Evolutionary conservation across 176 grass and related monocot species (phyloP).

Genomic region (Oryza longistaminata): DNA sequence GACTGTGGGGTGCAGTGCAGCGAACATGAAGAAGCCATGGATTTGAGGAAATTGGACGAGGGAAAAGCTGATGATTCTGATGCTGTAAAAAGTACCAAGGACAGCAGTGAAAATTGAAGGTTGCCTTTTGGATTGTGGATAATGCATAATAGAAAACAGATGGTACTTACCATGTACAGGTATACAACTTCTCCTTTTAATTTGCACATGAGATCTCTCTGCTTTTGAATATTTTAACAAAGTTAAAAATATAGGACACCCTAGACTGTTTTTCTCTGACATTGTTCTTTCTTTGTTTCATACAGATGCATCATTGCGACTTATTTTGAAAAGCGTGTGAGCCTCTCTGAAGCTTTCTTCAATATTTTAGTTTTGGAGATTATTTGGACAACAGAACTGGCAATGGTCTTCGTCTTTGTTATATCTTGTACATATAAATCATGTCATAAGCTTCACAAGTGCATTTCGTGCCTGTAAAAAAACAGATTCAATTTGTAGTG

Average conservation of each 20-base stretch:
- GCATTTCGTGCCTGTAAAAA: conserved; percentile 16
- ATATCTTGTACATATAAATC: conserved; percentile 26
- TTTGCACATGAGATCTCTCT: not conserved
- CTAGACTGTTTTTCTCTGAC: conserved; percentile 11
- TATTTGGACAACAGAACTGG: conserved; percentile 29
- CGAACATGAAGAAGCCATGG: conserved; percentile 18
- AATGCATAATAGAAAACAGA: conserved; percentile 5
- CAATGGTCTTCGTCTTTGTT: not conserved
- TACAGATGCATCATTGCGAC: conserved; percentile 34
- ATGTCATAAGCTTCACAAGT: not conserved
- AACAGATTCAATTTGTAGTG: not conserved
- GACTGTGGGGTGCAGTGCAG: conserved; percentile 27
- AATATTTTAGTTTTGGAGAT: not conserved
- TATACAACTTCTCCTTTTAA: not conserved
- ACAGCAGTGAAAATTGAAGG: conserved; percentile 14
- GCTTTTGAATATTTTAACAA: conserved; percentile 13
- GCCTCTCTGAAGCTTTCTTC: conserved; percentile 9
- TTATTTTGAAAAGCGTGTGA: conserved; percentile 35
- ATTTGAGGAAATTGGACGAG: conserved; percentile 8
- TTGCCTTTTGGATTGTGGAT: conserved; percentile 28
- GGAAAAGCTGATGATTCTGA: not conserved
- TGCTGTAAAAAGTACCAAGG: conserved; percentile 4
- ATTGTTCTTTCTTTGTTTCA: conserved; percentile 22
- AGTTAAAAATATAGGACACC: not conserved
- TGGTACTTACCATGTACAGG: conserved; percentile 26